These are phyloP conservation scores for Uronychia binucleata DNA, from an alignment of 73 alveolate species.

Conservation along the genomic window DNA sequence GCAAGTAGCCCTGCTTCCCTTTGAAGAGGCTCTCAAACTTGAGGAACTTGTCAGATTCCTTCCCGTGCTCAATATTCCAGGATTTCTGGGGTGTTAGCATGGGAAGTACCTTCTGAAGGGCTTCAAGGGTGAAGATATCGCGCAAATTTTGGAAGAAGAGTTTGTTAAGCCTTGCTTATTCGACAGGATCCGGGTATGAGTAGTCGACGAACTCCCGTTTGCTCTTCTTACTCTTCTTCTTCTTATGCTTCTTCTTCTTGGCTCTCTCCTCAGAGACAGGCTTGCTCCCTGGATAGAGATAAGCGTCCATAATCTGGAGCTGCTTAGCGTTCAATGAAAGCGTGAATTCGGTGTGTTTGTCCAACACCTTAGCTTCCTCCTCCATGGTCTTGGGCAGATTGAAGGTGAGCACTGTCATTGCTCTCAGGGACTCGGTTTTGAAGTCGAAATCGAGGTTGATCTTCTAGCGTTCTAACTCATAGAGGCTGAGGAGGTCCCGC, in stretches of 20 bases:
- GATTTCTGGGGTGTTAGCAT: no score
- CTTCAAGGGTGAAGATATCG: slow-evolving; percentile 24
- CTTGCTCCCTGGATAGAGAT: neutral
- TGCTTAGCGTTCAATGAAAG: neutral
- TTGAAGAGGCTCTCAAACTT: slow-evolving; percentile 5
- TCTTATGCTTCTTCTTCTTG: neutral
- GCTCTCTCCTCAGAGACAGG: neutral
- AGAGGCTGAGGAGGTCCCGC: neutral
- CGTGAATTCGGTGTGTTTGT: neutral
- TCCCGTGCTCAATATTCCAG: no score
- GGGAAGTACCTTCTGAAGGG: neutral
- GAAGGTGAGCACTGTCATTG: neutral
- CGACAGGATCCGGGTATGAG: slow-evolving; percentile 13
- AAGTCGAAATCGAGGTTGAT: neutral
- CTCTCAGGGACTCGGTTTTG: neutral
- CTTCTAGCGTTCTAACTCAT: neutral
- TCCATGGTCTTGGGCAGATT: no score
- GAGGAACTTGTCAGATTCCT: no score
- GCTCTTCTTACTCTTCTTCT: neutral
- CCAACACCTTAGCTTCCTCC: neutral
- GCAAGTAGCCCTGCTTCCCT: neutral
- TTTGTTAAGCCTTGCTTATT: neutral
- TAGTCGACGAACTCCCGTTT: neutral
- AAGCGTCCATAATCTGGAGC: neutral
- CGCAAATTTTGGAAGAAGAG: neutral